Evolutionary conservation across 2,329 filamentous ascomycete species (phyloP), one percentile per base, ranked within the genome.

Genomic region (Arthrobotrys sinensis): DNA sequence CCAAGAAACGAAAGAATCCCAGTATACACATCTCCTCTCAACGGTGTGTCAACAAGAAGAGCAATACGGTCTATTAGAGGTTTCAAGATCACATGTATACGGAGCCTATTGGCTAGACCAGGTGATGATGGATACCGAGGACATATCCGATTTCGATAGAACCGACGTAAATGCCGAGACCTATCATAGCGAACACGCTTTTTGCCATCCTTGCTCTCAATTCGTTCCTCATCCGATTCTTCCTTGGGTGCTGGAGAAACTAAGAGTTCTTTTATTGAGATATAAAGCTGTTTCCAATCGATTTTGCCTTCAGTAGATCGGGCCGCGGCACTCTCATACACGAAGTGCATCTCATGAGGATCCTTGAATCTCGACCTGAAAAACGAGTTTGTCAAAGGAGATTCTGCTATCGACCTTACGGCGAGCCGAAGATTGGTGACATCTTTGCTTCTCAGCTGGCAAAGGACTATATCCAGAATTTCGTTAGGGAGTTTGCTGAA

Each of bases 321-420:
- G 32, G 67, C 67, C 3, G 62, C 45, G 2, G 67, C 45, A 32
- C 75, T 78, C 53, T 78, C 75, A 43, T 78, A 78, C 7, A 78
- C 67, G 38, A 78, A 78, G 32, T 78, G 75, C 75, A 78, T 78
- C 16, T 78, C 75, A 40, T 78, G 75, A 3, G 75, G 75, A 40
- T 78, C 67, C 45, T 78, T 78, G 45, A 78, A 78, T 32, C 75
- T 70, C 40, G 75, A 78, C 50, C 75, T 62, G 63, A 78, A 78
- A 43, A 78, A 78, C 7, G 75, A 78, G 67, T 78, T 78, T 8
- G 75, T 78, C 52, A 78, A 52, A 21, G 75, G 75, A 5, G 67
- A 68, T 40, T 78, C 75, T 10, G 75, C 75, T n/a, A 78, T 72
- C 14, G 75, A 78, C 53, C 75, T 72, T 11, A 78, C 75, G n/a